Percentiles rank a stretch among this genome's conserved stretches.
phyloP scores from a whole-genome alignment of 2,329 filamentous ascomycete genomes.

The Xylariaceae sp. region DNA sequence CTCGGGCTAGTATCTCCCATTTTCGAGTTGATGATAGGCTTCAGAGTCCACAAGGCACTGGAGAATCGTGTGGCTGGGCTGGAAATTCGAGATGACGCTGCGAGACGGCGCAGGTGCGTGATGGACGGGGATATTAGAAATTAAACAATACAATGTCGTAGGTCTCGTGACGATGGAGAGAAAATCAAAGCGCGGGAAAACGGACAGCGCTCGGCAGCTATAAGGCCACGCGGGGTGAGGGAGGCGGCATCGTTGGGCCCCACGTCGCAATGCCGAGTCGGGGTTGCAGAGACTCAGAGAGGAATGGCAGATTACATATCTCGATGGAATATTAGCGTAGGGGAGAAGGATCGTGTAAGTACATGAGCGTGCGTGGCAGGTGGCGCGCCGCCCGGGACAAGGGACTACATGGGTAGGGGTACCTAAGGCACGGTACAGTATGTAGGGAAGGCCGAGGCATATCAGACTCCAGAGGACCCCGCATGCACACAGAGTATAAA shows the following conservation, averaged over 20 bases:
- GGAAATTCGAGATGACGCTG: conserved; percentile 11
- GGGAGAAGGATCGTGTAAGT: background rate
- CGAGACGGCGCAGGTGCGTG: conserved; percentile 10
- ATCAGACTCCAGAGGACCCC: no score
- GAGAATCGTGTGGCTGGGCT: conserved; percentile 6
- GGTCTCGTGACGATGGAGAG: conserved; percentile 16
- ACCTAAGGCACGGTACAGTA: no score
- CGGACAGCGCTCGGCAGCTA: background rate
- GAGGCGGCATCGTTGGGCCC: background rate
- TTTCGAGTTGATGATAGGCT: conserved; percentile 13
- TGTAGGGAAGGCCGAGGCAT: no score
- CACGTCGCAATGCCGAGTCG: background rate
- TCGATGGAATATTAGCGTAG: background rate
- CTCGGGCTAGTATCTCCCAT: conserved; percentile 29
- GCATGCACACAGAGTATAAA: no score
- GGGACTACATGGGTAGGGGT: no score
- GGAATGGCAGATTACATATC: background rate
- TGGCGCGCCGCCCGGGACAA: no score
- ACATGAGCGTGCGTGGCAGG: no score
- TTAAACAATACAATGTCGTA: conserved; percentile 5
- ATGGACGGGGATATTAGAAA: conserved; percentile 1
- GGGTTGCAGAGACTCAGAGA: background rate
- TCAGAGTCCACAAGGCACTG: conserved; percentile 13
- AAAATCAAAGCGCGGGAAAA: background rate
- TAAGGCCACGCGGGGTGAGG: conserved; percentile 3